Percentiles rank a stretch among this genome's conserved stretches.
These are phyloP conservation scores for Linum lewisii DNA, from an alignment of 345 rosid genomes.

Conservation along the genomic window DNA sequence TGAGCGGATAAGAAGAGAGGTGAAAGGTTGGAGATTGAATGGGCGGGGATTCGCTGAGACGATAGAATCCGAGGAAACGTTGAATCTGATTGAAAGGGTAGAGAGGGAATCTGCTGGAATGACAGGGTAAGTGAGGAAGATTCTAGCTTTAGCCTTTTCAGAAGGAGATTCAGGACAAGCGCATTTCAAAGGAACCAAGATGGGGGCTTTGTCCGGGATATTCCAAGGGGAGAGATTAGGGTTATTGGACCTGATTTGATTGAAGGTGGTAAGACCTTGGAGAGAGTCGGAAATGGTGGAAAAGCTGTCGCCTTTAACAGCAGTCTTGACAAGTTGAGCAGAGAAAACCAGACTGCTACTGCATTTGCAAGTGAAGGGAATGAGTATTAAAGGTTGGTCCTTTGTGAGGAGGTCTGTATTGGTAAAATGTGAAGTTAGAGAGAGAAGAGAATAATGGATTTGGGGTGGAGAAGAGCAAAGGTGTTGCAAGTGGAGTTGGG, in stretches of 20 bases:
- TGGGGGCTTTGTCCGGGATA: slow-evolving; percentile 29
- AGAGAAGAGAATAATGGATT: slow-evolving; percentile 46
- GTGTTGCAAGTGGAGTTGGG: slow-evolving; percentile 38
- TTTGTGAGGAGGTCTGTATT: slow-evolving; percentile 38
- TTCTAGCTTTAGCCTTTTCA: slow-evolving; percentile 18
- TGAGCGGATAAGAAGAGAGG: slow-evolving; percentile 52
- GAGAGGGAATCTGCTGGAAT: slow-evolving; percentile 44
- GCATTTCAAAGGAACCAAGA: slow-evolving; percentile 51
- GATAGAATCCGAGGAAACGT: slow-evolving; percentile 53
- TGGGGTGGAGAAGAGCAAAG: slow-evolving; percentile 44
- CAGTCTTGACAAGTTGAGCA: slow-evolving; percentile 40
- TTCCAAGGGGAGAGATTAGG: slow-evolving; percentile 36
- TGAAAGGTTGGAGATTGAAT: slow-evolving; percentile 18
- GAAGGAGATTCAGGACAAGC: slow-evolving; percentile 38
- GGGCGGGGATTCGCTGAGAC: slow-evolving; percentile 47
- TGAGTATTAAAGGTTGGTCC: slow-evolving; percentile 39
- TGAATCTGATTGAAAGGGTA: slow-evolving; percentile 46
- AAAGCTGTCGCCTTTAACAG: slow-evolving; percentile 55
- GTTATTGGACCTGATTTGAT: slow-evolving; percentile 44
- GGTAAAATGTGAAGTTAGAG: slow-evolving; percentile 43
- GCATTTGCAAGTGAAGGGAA: slow-evolving; percentile 63
- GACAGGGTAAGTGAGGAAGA: slow-evolving; percentile 56
- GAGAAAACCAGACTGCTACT: slow-evolving; percentile 34
- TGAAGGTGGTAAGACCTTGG: slow-evolving; percentile 64
- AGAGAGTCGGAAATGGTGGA: slow-evolving; percentile 45